These are phyloP conservation scores for Plicaturopsis crispa DNA, from an alignment of 768 basidiomycete genomes.

Conservation along the genomic window DNA sequence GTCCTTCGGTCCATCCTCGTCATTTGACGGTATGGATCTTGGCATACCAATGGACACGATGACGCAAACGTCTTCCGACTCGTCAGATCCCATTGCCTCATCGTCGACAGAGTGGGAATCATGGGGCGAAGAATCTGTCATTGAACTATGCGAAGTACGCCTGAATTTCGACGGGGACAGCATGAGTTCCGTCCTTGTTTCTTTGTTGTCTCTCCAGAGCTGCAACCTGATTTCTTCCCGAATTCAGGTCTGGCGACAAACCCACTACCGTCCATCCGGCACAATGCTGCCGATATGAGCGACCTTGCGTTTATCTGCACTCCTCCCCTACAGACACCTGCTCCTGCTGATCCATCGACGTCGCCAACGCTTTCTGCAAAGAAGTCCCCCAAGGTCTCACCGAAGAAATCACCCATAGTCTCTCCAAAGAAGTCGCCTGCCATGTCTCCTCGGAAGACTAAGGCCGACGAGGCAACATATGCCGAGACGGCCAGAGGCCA, in stretches of 20 bases:
- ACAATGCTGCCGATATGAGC: conserved; percentile 26
- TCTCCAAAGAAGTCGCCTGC: too few species aligned
- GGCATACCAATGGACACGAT: conserved; percentile 26
- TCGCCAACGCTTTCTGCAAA: conserved; percentile 14
- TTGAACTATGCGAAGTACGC: conserved; percentile 56
- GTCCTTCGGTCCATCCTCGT: conserved; percentile 13
- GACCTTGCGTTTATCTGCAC: conserved; percentile 39
- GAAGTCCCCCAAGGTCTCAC: too few species aligned
- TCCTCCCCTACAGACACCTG: conserved; percentile 18
- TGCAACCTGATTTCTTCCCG: too few species aligned
- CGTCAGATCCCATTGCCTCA: conserved; percentile 23
- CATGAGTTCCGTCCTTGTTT: conserved; percentile 18
- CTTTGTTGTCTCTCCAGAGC: conserved; percentile 3
- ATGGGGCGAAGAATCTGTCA: conserved; percentile 50
- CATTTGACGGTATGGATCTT: conserved; percentile 36
- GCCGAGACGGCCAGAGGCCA: conserved; percentile 20
- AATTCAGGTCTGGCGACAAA: conserved; percentile 31
- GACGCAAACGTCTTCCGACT: conserved; percentile 17
- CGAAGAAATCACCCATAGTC: too few species aligned
- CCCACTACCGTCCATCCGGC: conserved; percentile 39
- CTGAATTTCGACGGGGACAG: conserved; percentile 40
- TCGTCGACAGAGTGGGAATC: conserved; percentile 34
- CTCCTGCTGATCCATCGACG: conserved; percentile 15
- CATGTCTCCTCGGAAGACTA: conserved; percentile 9
- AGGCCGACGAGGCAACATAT: conserved; percentile 17